phyloP scores from a whole-genome alignment of 441 rosid genomes.

The Melastoma candidum region DNA sequence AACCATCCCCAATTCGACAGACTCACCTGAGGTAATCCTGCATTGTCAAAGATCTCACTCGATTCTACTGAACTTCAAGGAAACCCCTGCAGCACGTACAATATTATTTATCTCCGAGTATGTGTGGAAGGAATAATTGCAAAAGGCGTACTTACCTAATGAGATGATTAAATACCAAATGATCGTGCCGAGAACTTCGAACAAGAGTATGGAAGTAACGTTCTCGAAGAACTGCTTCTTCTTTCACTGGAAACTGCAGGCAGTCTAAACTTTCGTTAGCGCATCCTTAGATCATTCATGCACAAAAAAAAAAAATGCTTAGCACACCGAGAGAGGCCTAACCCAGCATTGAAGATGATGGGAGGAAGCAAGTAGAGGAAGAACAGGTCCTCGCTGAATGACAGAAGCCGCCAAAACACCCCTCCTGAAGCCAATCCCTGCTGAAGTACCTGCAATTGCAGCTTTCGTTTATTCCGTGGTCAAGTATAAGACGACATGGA shows the following conservation, averaged over 20 bases:
- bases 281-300: too few relatives aligned
- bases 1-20: not conserved
- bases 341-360: constrained; percentile 64
- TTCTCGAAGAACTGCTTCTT: too few relatives aligned
- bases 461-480: not conserved
- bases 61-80: constrained; percentile 26
- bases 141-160: constrained; percentile 24
- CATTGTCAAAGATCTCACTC: constrained; percentile 25
- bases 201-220: constrained; percentile 47
- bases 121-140: not conserved
- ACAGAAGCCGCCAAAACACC: too few relatives aligned
- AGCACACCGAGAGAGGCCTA: not conserved
- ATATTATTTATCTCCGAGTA: not conserved
- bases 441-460: not conserved
- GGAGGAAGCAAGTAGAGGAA: constrained; percentile 66
- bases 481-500: not conserved
- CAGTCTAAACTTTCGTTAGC: constrained; percentile 2
- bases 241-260: constrained; percentile 65
- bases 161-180: constrained; percentile 64
- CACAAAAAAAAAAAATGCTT: too few relatives aligned
- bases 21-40: constrained; percentile 48
- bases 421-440: constrained; percentile 55
- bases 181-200: constrained; percentile 59
- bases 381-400: constrained; percentile 62
- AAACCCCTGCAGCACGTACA: constrained; percentile 29